These are phyloP conservation scores for Tardiomyces digboiensis DNA, from an alignment of 1,139 yeast species.

Conservation along the genomic window DNA sequence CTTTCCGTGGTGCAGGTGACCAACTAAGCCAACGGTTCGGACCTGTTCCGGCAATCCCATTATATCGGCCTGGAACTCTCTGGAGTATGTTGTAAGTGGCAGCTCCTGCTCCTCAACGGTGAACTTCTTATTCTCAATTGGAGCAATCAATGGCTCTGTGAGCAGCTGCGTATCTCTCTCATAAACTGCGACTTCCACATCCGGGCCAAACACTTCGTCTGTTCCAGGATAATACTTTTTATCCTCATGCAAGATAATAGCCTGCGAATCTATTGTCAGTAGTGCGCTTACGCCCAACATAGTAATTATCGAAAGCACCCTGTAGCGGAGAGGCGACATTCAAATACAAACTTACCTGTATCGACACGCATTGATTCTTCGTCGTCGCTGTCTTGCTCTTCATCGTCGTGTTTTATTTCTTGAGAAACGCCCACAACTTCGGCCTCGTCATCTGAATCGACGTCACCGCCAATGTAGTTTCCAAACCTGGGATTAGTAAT, in stretches of 20 bases:
- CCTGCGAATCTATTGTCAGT: constrained; percentile 8
- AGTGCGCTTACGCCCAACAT: no score
- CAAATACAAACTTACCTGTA: constrained; percentile 15
- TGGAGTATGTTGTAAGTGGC: constrained; percentile 53
- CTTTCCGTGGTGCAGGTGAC: constrained; percentile 82
- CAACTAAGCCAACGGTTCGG: constrained; percentile 75
- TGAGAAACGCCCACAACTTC: not conserved
- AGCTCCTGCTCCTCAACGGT: constrained; percentile 41
- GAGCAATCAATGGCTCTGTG: constrained; percentile 59
- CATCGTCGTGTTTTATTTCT: not conserved
- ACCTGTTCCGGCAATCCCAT: constrained; percentile 53
- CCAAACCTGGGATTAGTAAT: constrained; percentile 34
- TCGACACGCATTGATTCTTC: constrained; percentile 11
- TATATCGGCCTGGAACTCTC: constrained; percentile 48
- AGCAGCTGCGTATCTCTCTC: constrained; percentile 45
- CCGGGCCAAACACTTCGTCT: constrained; percentile 38
- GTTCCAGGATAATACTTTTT: constrained; percentile 35
- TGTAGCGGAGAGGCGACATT: no score
- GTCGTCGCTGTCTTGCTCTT: constrained; percentile 6
- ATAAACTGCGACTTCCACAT: constrained; percentile 56
- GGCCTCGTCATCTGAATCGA: constrained; percentile 1
- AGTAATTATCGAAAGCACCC: no score
- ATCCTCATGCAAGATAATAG: constrained; percentile 37
- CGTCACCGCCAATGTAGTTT: constrained; percentile 47
- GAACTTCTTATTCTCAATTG: constrained; percentile 35